A percentile compares a stretch with the other conserved stretches of the same genome.
Conservation (phyloP, 1,139 yeast genomes). For the Lodderomyces metapsilosis region DNA sequence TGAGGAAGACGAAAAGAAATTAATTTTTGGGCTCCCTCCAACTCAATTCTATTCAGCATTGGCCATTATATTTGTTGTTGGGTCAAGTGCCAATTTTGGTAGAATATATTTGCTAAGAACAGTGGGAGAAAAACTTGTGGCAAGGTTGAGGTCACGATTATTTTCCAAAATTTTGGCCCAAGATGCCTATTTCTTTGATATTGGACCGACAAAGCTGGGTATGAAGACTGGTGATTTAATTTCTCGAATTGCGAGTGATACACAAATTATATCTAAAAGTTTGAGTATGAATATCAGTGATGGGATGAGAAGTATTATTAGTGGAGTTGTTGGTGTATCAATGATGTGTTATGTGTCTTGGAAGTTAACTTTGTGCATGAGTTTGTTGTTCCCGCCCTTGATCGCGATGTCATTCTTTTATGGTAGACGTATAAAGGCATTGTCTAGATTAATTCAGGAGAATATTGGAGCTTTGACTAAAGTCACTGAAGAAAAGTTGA, state of each 20-base stretch:
- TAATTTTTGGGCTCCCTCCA: constrained; percentile 33
- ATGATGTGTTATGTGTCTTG: constrained; percentile 91
- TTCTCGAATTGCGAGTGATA: constrained; percentile 83
- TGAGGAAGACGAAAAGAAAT: constrained; percentile 5
- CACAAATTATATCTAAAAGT: constrained; percentile 84
- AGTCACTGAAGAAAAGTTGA: constrained; percentile 88
- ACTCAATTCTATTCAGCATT: constrained; percentile 35
- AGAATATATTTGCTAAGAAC: constrained; percentile 71
- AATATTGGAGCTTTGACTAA: constrained; percentile 84
- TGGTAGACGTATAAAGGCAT: constrained; percentile 74
- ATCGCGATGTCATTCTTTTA: constrained; percentile 71
- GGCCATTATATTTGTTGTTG: constrained; percentile 56
- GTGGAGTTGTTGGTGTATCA: constrained; percentile 74
- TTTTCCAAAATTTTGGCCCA: constrained; percentile 77
- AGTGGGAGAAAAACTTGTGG: constrained; percentile 83
- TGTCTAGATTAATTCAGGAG: constrained; percentile 78
- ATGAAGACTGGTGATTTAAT: constrained; percentile 90
- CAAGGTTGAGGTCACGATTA: constrained; percentile 73
- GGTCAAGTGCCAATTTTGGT: constrained; percentile 78
- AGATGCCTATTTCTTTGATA: constrained; percentile 90
- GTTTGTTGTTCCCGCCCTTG: constrained; percentile 80
- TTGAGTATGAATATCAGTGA: constrained; percentile 89
- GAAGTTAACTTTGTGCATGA: constrained; percentile 71
- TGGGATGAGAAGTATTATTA: constrained; percentile 77
- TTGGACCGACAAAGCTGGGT: constrained; percentile 51